Percentiles rank a stretch among this genome's conserved stretches.
Conservation (phyloP, 257 asterid species). For the Solanum piurae region DNA sequence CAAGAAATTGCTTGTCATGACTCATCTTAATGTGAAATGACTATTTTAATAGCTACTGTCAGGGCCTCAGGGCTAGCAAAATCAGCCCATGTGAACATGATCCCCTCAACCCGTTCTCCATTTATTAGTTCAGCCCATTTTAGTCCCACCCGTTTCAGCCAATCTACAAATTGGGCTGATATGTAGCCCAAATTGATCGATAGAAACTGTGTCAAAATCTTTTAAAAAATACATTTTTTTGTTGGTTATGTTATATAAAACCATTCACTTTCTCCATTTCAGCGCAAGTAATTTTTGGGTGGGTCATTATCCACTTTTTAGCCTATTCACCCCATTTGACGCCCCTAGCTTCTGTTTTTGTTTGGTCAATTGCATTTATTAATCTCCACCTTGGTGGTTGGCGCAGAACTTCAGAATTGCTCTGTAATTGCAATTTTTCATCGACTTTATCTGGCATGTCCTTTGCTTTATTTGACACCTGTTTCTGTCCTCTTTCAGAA, state of each 20-base stretch:
- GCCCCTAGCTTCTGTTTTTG: neutral
- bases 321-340: neutral
- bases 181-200: neutral
- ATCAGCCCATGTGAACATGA: neutral
- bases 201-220: neutral
- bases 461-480: neutral
- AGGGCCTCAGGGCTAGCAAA: neutral
- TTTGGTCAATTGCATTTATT: neutral
- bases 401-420: neutral
- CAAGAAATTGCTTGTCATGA: neutral
- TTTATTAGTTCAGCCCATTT: neutral
- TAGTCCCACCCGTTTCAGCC: neutral
- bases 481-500: slow-evolving; percentile 25
- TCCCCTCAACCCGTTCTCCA: neutral
- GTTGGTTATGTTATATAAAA: neutral
- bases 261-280: neutral
- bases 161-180: neutral
- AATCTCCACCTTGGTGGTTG: neutral
- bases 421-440: neutral
- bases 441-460: neutral
- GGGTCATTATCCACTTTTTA: neutral
- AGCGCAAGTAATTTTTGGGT: neutral
- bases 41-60: neutral
- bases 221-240: neutral
- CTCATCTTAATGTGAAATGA: neutral